Conservation (phyloP, 495 filamentous ascomycete species). For the Penicillium paxilli region DNA sequence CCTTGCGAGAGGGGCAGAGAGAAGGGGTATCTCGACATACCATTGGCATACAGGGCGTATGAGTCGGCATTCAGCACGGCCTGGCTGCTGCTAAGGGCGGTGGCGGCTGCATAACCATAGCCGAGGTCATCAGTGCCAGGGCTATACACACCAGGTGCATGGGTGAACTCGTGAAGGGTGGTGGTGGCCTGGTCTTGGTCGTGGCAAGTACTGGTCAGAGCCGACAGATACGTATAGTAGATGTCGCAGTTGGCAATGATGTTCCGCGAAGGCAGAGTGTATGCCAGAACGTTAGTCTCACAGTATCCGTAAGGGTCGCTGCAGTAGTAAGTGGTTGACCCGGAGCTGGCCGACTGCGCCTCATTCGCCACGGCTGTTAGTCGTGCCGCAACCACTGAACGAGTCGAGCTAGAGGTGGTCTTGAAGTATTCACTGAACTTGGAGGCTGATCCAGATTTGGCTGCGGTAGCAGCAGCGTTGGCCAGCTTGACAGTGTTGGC, state of each 20-base stretch:
- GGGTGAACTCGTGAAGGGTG: slow-evolving; percentile 63
- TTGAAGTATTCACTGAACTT: slow-evolving; percentile 66
- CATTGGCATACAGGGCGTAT: slow-evolving; percentile 62
- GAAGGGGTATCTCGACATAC: no score
- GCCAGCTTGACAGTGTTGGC: slow-evolving; percentile 51
- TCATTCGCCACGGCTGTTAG: slow-evolving; percentile 52
- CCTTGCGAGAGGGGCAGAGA: background rate
- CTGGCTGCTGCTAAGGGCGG: slow-evolving; percentile 35
- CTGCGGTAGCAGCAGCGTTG: slow-evolving; percentile 53
- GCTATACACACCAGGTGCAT: slow-evolving; percentile 54
- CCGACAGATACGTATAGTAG: slow-evolving; percentile 51
- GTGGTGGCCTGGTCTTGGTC: slow-evolving; percentile 61
- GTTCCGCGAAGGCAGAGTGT: slow-evolving; percentile 52
- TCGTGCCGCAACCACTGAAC: slow-evolving; percentile 51
- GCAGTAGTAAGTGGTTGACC: slow-evolving; percentile 52
- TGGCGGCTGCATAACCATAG: slow-evolving; percentile 58
- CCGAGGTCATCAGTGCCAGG: slow-evolving; percentile 58
- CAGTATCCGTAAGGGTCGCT: slow-evolving; percentile 51
- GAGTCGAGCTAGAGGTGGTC: slow-evolving; percentile 42
- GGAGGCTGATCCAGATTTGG: slow-evolving; percentile 44
- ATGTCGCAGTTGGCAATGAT: slow-evolving; percentile 58
- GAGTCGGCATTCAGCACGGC: slow-evolving; percentile 63
- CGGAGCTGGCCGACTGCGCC: slow-evolving; percentile 42
- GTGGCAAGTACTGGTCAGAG: slow-evolving; percentile 48
- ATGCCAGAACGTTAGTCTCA: slow-evolving; percentile 53